Evolutionary conservation across 108 stramenopile species (phyloP), one percentile per base, ranked within the genome.

Genomic region (Cyclotella sp.): DNA sequence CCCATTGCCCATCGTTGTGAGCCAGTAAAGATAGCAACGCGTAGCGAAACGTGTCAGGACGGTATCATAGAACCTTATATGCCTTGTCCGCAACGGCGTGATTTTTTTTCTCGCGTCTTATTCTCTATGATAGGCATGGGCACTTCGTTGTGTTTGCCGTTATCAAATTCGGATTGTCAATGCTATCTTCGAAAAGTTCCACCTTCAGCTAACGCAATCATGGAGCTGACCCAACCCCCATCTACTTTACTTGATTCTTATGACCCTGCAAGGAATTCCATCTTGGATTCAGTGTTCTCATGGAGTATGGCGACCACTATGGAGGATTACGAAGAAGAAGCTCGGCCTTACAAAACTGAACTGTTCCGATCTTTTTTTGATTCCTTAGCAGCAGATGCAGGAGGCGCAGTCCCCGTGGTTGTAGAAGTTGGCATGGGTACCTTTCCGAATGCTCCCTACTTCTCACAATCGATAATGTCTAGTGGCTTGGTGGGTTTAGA

Each of bases 401-500:
- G 52, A 3, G 40, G 21, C 24, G 28, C 54, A 44, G 19, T 76
- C 42, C 84, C 85, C 10, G 63, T 80, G 2, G 60, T 87, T 27
- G 75, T 86, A 42, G 87, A 88, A 62, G 67, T 88, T 45, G 87
- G 87, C 9, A 81, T 86, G 79, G 87, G 87, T 7, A 76, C 84
- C 28, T 86, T 88, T 41, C 87, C 87, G n/a, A 88, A 88, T 74
- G 84, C 87, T 9, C 69, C 72, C 18, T 88, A 80, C 57, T 88
- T 83, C 57, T 65, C 71, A 30, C 41, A 77, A 29, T 75, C 76
- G 34, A 28, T 69, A 16, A 44, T 55, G 40, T 30, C 52, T 9
- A 63, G 41, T 39, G 42, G 12, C 29, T 30, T 51, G 12, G 40
- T 19, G 40, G 70, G 65, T 18, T 51, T 86, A 12, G 85, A 88